A percentile compares a stretch with the other conserved stretches of the same genome.
Evolutionary conservation across 2,329 filamentous ascomycete genomes (phyloP).

Genomic region (Xylariales sp.): DNA sequence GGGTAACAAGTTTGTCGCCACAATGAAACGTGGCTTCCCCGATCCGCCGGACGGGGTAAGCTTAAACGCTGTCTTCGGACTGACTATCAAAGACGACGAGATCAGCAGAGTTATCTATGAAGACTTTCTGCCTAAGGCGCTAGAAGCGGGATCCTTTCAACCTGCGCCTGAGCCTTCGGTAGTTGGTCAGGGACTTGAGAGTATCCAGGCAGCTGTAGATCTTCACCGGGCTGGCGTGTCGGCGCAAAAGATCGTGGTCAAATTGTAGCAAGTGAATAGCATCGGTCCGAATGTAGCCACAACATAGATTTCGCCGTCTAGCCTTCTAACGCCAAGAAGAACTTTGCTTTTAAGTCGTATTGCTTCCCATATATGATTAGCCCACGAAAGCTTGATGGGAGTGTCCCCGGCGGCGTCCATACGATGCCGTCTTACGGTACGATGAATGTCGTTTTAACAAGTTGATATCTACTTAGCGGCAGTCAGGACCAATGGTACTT

Average conservation of each 20-base stretch:
- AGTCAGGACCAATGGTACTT: not conserved
- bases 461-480: not conserved
- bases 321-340: not conserved
- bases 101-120: constrained; percentile 51
- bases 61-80: constrained; percentile 38
- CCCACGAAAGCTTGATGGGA: not conserved
- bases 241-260: constrained; percentile 57
- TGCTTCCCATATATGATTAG: not conserved
- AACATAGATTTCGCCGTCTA: not conserved
- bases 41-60: constrained; percentile 46
- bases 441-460: constrained; percentile 4
- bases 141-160: constrained; percentile 51
- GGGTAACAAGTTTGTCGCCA: constrained; percentile 44
- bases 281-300: too few relatives aligned
- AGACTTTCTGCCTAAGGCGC: constrained; percentile 54
- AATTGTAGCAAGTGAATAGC: constrained; percentile 16
- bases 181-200: constrained; percentile 56
- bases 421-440: constrained; percentile 7
- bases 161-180: constrained; percentile 55
- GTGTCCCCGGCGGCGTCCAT: not conserved
- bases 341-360: not conserved
- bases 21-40: constrained; percentile 45
- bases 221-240: constrained; percentile 54
- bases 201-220: constrained; percentile 56
- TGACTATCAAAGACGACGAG: constrained; percentile 46